Base-by-base conservation (phyloP, 1,139 yeast genomes). In the Geotrichum macrosporum region DNA sequence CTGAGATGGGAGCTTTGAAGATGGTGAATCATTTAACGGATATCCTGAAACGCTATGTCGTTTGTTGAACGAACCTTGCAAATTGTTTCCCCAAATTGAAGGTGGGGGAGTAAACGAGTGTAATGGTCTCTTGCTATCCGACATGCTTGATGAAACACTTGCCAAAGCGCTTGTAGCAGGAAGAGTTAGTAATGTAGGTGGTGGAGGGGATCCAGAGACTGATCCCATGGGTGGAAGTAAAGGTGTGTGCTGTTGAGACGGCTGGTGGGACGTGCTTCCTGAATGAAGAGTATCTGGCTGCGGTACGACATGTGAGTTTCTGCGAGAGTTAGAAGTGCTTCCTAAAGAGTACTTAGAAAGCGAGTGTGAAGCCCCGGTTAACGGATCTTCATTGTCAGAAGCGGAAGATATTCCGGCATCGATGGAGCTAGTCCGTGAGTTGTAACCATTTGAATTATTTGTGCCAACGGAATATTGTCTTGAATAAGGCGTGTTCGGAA, bases 331-430 rank as follows among this genome's bases (percentile, higher is more conserved):
- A 4, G 61, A 53, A 4, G 34, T 10, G 15, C 44, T 26, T 19
- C 52, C 51, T 10, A 62, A 52, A 4, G 65, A 60, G 48, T 62
- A 62, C 41, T 58, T 60, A 41, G 61, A 55, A 34, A 62, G 49
- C 12, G 63, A 58, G 38, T 57, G 57, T 13, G 55, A 53, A 4
- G 53, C 49, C 3, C 55, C 59, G 19, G 55, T 45, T 24, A 61
- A 49, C 2, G 66, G 65, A 38, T 62, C 66, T 41, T 62, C 66
- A 18, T 52, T 61, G 45, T 62, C 65, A 1, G 62, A 57, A 4
- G 58, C 60, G 1, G 60, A 16, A 57, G 51, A 44, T 12, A 39
- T 24, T 6, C 44, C 43, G 12, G 38, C 41, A 43, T 46, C 36
- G 48, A 50, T 19, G 48, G 55, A 16, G 47, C 47, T 16, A 44